phyloP scores from a whole-genome alignment of 2,329 filamentous ascomycete genomes.

The Pseudocercospora fuligena region DNA sequence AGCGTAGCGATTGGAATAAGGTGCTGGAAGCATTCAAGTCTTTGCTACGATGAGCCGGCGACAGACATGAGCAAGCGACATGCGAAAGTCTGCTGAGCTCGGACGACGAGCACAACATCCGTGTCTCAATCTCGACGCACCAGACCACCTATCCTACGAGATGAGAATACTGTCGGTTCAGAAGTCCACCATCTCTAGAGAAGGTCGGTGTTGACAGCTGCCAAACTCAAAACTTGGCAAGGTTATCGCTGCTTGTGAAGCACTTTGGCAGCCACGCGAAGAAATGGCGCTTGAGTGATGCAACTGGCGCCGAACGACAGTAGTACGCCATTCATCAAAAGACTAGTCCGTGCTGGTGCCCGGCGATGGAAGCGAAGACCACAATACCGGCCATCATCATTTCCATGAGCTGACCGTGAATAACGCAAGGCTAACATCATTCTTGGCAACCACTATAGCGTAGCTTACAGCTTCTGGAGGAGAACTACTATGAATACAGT shows the following conservation, averaged over 20 bases:
- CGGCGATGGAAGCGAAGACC: neutral
- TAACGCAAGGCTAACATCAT: no score
- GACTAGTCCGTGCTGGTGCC: neutral
- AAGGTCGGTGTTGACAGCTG: neutral
- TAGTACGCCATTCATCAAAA: no score
- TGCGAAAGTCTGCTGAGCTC: neutral
- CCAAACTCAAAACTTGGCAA: neutral
- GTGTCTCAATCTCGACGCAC: neutral
- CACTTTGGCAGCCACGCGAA: slow-evolving; percentile 2
- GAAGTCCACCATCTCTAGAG: neutral
- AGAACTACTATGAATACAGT: no score
- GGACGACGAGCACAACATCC: neutral
- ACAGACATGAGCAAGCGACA: no score
- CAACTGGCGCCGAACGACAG: neutral
- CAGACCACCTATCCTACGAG: neutral
- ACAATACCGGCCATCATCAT: neutral
- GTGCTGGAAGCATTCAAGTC: slow-evolving; percentile 17
- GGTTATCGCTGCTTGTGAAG: neutral
- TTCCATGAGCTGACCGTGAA: no score
- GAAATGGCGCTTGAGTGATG: neutral
- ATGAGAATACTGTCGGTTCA: neutral
- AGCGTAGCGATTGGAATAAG: slow-evolving; percentile 12
- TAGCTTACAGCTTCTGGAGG: no score
- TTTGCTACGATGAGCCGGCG: slow-evolving; percentile 17
- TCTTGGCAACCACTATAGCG: no score